Evolutionary conservation across 192 early-diverging fungal genomes (phyloP), one percentile per base, ranked within the genome.

Genomic region (Geranomyces variabilis): DNA sequence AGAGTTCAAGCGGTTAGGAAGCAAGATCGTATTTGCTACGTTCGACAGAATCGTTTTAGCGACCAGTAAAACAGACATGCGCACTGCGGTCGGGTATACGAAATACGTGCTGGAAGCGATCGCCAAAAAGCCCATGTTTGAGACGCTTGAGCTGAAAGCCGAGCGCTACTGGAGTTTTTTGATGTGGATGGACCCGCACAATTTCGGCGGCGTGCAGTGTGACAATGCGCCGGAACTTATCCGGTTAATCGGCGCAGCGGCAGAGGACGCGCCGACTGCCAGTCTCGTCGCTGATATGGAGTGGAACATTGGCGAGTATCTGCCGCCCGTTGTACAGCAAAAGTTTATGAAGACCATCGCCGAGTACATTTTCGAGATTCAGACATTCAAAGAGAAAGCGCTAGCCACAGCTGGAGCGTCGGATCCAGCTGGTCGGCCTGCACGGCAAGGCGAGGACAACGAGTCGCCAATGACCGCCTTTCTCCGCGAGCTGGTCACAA

Each of bases 181-280:
- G 66, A 46, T 96, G 44, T 99, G 97, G 97, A 94, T 95, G 92
- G 93, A 99, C 74, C 76, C 79, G 59, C 85, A 86, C 67, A 99
- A 99, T 78, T 94, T 87, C 75, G 95, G 93, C 21, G 89, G 93
- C 6, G 34, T 87, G 6, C 43, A 36, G 5, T 79, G 76, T 57
- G 34, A 58, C 12, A 81, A 83, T 21, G 67, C 68, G 21, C 55
- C 76, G 19, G 80, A 73, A 46, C 33, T 75, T 1, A 22, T 75
- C 21, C 58, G 45, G 26, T 3, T 59, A 21, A 66, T 67, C 12
- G 51, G 53, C 24, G 66, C 49, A 1, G 24, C 36, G 28, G 21
- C 17, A 34, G 58, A 60, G 29, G 29, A 29, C 70, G 17, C 74
- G 59, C 89, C 46, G 80, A 83, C 63, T 48, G 46, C 76, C 15